Conservation (phyloP, 768 basidiomycete species). For the Boletus reticulatus region DNA sequence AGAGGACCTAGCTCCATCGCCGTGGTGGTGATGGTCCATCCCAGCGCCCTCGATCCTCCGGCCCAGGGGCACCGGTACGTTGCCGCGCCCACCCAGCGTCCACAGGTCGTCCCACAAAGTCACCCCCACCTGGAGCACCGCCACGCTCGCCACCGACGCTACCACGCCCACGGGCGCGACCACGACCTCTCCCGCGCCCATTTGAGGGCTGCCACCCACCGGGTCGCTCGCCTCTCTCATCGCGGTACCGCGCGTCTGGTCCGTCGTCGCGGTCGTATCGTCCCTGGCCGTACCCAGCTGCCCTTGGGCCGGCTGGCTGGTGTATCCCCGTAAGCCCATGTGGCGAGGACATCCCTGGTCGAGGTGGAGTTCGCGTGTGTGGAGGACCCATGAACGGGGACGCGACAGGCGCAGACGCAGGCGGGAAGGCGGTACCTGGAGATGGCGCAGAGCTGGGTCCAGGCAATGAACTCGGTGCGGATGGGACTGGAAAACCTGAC, state of each 20-base stretch:
- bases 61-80: constrained; percentile 26
- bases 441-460: neutral
- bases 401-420: neutral
- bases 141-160: neutral
- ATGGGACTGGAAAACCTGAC: constrained; percentile 27
- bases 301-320: constrained; percentile 28
- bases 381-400: constrained; percentile 17
- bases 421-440: neutral
- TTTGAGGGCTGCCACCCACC: constrained; percentile 27
- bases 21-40: constrained; percentile 28
- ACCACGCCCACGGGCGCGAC: constrained; percentile 27
- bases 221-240: constrained; percentile 35
- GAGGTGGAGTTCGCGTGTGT: constrained; percentile 21
- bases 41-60: constrained; percentile 26
- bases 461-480: constrained; percentile 11
- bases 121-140: constrained; percentile 10
- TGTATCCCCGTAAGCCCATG: constrained; percentile 12
- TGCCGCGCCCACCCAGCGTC: constrained; percentile 40
- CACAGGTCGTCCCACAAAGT: constrained; percentile 38
- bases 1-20: constrained; percentile 19
- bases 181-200: constrained; percentile 34
- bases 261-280: constrained; percentile 29
- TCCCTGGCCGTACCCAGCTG: constrained; percentile 27
- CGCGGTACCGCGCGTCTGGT: constrained; percentile 21
- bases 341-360: constrained; percentile 23